These are phyloP conservation scores for Sphagnum tenellum DNA, from an alignment of 225 moss, liverwort and hornwort species.

Conservation along the genomic window DNA sequence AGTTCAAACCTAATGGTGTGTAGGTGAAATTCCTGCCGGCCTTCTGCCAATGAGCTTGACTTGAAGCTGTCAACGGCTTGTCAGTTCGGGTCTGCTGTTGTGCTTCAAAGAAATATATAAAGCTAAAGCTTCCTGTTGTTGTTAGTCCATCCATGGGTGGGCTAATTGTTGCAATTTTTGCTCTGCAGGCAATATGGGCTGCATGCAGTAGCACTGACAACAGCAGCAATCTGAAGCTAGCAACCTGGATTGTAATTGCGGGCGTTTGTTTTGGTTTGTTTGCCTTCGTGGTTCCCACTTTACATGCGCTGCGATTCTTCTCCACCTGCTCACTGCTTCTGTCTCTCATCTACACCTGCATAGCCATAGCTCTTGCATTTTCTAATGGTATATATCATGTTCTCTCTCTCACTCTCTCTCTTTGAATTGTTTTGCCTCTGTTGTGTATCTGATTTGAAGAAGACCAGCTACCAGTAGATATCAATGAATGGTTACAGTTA, in stretches of 20 bases:
- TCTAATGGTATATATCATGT: slow-evolving; percentile 17
- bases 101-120: not conserved
- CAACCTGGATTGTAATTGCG: slow-evolving; percentile 38
- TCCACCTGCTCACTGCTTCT: slow-evolving; percentile 26
- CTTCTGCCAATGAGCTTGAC: not conserved
- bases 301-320: slow-evolving; percentile 31
- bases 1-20: too few relatives aligned
- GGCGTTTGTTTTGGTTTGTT: slow-evolving; percentile 24
- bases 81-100: too few relatives aligned
- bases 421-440: not conserved
- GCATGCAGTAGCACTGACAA: not conserved
- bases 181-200: slow-evolving; percentile 25
- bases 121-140: not conserved
- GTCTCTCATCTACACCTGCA: slow-evolving; percentile 22
- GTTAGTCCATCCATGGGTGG: too few relatives aligned
- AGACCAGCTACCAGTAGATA: too few relatives aligned
- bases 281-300: slow-evolving; percentile 26
- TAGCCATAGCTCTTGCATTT: slow-evolving; percentile 16
- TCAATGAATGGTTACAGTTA: too few relatives aligned
- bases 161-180: too few relatives aligned
- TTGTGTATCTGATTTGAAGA: not conserved
- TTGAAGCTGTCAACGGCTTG: too few relatives aligned
- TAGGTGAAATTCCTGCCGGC: too few relatives aligned
- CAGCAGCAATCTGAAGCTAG: slow-evolving; percentile 17
- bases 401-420: not conserved